Base-by-base conservation (phyloP, 2,329 filamentous ascomycete species). In the Helicocarpus griseus region DNA sequence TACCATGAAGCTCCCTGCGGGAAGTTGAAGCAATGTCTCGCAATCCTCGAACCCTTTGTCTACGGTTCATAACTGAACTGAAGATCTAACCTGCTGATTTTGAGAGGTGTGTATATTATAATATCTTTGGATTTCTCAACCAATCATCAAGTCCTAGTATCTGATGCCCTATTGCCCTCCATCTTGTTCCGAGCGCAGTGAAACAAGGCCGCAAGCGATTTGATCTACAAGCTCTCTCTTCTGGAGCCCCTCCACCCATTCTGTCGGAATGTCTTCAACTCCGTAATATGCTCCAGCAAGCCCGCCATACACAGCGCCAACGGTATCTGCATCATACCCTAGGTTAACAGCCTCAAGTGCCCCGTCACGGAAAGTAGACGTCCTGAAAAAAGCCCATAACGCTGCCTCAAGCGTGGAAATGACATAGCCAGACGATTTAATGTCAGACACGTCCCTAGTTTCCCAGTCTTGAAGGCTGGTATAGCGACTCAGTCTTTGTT, bases 251-350 rank as follows among this genome's bases (percentile, higher is more conserved):
- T 57, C 52, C 22, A 64, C 38, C 65, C 67, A 66, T 50, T 61
- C 50, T n/a, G 31, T 11, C 11, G 68, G 65, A 22, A 69, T 66
- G 3, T 51, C 55, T 7, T 65, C 66, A 31, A 62, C 45, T 2
- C 66, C 70, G 61, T 73, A 72, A 54, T 64, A 73, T 2, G 65
- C 64, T 0, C 70, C 70, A 2, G 70, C 70, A 19, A 74, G 50
- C 4, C 69, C 70, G 2, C 71, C 72, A 59, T 72, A 73, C 33
- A 73, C 65, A 1, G 71, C 71, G 14, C 66, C 71, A 9, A 70
- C 69, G 1, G 70, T 73, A 59, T 75, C 72, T 9, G 71, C 66
- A 60, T 74, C 71, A 48, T 69, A 63, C 1, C 70, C 70, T 22
- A 71, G 52, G 61, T 73, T 74, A 0, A 73, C 70, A 1, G 66